Evolutionary conservation across 202 grass and related monocot species (phyloP).

Genomic region (Schoenoplectus tabernaemontani): DNA sequence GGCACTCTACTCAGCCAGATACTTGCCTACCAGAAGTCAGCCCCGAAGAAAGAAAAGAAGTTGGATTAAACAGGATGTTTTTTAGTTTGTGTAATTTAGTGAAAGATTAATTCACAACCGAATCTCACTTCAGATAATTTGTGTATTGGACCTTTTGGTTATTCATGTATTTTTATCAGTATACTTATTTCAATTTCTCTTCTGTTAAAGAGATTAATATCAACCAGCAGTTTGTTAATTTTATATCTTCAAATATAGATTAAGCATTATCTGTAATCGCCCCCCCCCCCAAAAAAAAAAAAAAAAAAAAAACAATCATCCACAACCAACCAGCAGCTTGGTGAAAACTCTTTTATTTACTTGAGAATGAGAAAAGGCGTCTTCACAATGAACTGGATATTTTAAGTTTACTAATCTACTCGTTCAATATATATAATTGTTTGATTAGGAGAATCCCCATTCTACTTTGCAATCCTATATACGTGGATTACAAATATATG

Average conservation of each 20-base stretch:
- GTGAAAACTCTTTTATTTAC: not conserved
- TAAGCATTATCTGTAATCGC: not conserved
- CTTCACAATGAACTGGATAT: not conserved
- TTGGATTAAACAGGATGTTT: conserved; percentile 32
- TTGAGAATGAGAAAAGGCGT: not conserved
- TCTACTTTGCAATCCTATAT: not conserved
- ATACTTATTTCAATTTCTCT: not conserved
- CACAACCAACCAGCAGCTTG: too few relatives aligned
- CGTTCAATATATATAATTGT: not conserved
- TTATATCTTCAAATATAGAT: not conserved
- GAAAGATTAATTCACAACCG: not conserved
- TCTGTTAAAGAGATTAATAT: not conserved
- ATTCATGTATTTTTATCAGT: not conserved
- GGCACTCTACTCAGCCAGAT: conserved; percentile 81
- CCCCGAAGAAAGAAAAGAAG: conserved; percentile 78
- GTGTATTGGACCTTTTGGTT: not conserved
- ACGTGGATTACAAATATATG: not conserved
- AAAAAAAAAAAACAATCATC: too few relatives aligned
- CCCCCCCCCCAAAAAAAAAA: too few relatives aligned
- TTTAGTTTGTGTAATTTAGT: conserved; percentile 16
- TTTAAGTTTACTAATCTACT: not conserved
- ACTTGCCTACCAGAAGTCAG: conserved; percentile 48
- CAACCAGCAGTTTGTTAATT: not conserved
- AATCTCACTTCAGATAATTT: not conserved
- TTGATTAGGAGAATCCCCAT: not conserved